Conservation (phyloP, 176 grass and related monocot genomes). For the Pontederia paniculata region DNA sequence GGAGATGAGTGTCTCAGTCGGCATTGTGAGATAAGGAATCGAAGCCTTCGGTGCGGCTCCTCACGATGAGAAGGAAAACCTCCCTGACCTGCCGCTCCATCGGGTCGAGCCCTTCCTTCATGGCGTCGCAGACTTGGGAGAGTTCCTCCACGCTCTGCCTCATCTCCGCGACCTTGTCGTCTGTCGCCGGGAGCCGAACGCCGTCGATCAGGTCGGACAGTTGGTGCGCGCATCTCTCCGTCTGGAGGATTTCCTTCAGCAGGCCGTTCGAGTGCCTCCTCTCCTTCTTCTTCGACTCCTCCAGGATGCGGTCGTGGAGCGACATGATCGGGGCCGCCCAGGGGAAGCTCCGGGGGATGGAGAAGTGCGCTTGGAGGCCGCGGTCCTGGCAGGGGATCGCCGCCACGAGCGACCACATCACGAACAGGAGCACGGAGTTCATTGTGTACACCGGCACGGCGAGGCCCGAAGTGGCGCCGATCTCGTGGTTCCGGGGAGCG, state of each 20-base stretch:
- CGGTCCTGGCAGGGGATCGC: constrained; percentile 76
- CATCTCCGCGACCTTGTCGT: constrained; percentile 34
- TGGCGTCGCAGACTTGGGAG: constrained; percentile 28
- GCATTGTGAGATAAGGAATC: constrained; percentile 15
- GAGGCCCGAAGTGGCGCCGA: constrained; percentile 27
- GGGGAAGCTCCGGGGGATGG: constrained; percentile 40
- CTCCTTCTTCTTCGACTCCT: constrained; percentile 77
- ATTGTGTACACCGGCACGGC: constrained; percentile 47
- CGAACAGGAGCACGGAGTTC: constrained; percentile 57
- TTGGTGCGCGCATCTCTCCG: constrained; percentile 51
- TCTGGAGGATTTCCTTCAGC: constrained; percentile 60
- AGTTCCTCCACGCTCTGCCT: constrained; percentile 36
- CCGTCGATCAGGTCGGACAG: constrained; percentile 47
- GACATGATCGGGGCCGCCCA: no score
- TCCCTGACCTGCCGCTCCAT: constrained; percentile 69
- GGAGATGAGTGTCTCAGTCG: background rate
- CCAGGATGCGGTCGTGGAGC: constrained; percentile 61
- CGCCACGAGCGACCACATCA: constrained; percentile 54
- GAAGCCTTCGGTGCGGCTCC: constrained; percentile 58
- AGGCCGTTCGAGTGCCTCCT: constrained; percentile 55
- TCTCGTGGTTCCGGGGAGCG: constrained; percentile 45
- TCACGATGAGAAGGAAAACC: constrained; percentile 86
- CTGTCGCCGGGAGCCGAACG: constrained; percentile 4
- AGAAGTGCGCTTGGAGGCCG: constrained; percentile 34
- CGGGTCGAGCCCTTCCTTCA: constrained; percentile 56